Evolutionary conservation across 2,329 filamentous ascomycete genomes (phyloP).

Genomic region (Venturia aucupariae): DNA sequence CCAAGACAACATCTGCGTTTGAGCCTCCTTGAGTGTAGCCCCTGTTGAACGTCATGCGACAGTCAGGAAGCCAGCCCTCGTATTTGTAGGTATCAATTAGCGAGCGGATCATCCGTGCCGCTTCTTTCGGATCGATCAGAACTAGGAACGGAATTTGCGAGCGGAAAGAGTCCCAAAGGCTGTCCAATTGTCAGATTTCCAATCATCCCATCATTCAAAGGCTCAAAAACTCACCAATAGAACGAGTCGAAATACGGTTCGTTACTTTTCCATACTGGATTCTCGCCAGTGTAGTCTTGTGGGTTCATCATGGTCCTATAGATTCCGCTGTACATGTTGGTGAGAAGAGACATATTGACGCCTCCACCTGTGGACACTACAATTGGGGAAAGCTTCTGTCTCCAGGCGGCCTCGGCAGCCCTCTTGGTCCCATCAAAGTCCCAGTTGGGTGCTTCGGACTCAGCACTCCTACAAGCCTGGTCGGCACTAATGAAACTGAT

Average conservation of each 20-base stretch:
- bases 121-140: slow-evolving; percentile 53
- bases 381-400: slow-evolving; percentile 31
- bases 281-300: slow-evolving; percentile 40
- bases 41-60: slow-evolving; percentile 66
- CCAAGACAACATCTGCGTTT: slow-evolving; percentile 63
- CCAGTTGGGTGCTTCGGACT: slow-evolving; percentile 58
- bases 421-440: slow-evolving; percentile 48
- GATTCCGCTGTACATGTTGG: slow-evolving; percentile 36
- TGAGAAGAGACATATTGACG: slow-evolving; percentile 29
- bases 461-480: slow-evolving; percentile 59
- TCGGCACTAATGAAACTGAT: slow-evolving; percentile 59
- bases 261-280: slow-evolving; percentile 34
- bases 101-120: slow-evolving; percentile 59
- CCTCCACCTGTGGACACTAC: slow-evolving; percentile 26
- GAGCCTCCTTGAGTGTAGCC: slow-evolving; percentile 69
- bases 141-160: slow-evolving; percentile 57
- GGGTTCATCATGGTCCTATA: slow-evolving; percentile 38
- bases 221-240: slow-evolving; percentile 47
- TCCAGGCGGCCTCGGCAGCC: slow-evolving; percentile 33
- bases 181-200: neutral
- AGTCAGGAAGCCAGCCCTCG: slow-evolving; percentile 66
- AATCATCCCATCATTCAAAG: neutral
- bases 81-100: slow-evolving; percentile 64
- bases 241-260: slow-evolving; percentile 43
- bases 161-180: slow-evolving; percentile 38